phyloP scores from a whole-genome alignment of 2,329 filamentous ascomycete species.

The Colletotrichum sp. region DNA sequence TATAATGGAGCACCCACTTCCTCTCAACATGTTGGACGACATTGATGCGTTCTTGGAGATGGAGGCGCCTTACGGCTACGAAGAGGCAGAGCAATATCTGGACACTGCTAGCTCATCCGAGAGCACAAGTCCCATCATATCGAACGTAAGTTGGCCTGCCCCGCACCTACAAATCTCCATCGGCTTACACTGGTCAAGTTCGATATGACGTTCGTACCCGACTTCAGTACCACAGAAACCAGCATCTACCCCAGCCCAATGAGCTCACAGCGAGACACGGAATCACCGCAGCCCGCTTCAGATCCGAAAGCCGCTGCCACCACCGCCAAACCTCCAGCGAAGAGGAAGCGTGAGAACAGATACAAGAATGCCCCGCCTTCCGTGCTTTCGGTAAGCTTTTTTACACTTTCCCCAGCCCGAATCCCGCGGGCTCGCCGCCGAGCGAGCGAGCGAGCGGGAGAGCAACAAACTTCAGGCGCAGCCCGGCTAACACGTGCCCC shows the following conservation, averaged over 20 bases:
- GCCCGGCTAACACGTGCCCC: background rate
- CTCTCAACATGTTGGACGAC: conserved; percentile 22
- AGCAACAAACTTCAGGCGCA: background rate
- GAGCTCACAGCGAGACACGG: conserved; percentile 23
- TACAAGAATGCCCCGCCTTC: conserved; percentile 58
- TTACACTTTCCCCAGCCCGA: background rate
- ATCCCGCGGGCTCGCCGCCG: background rate
- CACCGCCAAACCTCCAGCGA: conserved; percentile 41
- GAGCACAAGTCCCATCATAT: conserved; percentile 23
- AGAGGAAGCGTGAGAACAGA: conserved; percentile 56
- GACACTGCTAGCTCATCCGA: conserved; percentile 24
- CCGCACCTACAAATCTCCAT: background rate
- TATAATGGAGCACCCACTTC: conserved; percentile 14
- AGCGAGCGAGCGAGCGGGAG: background rate
- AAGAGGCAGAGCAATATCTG: conserved; percentile 18
- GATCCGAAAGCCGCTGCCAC: background rate
- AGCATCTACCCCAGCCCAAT: conserved; percentile 38
- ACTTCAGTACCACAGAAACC: conserved; percentile 27
- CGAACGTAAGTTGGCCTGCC: conserved; percentile 4
- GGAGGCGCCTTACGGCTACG: conserved; percentile 22
- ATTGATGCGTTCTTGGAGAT: conserved; percentile 22
- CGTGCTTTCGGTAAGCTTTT: conserved; percentile 49
- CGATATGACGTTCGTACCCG: conserved; percentile 25
- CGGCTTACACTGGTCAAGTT: conserved; percentile 15
- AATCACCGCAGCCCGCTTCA: conserved; percentile 17